These are phyloP conservation scores for Inosperma sp. DNA, from an alignment of 768 basidiomycete species.

Conservation along the genomic window DNA sequence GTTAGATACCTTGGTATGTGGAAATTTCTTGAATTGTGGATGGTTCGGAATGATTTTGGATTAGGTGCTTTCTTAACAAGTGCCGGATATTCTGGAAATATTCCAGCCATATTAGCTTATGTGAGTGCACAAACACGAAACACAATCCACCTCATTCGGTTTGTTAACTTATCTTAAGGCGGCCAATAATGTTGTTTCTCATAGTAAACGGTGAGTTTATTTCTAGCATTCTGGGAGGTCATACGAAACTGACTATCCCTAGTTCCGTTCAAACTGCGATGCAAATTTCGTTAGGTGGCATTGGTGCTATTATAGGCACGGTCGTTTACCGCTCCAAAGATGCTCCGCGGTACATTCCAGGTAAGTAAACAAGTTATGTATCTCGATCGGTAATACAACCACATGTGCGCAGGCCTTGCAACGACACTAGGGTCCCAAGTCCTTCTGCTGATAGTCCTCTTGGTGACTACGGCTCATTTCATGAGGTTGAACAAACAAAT, in stretches of 20 bases:
- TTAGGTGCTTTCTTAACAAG: slow-evolving; percentile 42
- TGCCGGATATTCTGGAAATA: slow-evolving; percentile 41
- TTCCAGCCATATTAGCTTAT: slow-evolving; percentile 43
- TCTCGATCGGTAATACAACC: slow-evolving; percentile 7
- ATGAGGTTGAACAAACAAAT: slow-evolving; percentile 33
- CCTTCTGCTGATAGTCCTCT: slow-evolving; percentile 32
- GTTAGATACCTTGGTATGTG: slow-evolving; percentile 44
- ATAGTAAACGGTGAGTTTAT: slow-evolving; percentile 36
- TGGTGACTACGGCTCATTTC: slow-evolving; percentile 33
- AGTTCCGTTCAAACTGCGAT: slow-evolving; percentile 39
- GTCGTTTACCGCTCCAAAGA: slow-evolving; percentile 41
- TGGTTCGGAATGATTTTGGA: background rate
- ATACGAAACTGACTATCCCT: slow-evolving; percentile 12
- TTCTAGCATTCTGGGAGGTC: background rate
- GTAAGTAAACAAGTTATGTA: slow-evolving; percentile 18
- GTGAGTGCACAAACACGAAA: slow-evolving; percentile 20
- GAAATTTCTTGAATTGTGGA: slow-evolving; percentile 1
- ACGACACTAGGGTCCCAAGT: slow-evolving; percentile 40
- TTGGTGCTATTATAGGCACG: slow-evolving; percentile 42
- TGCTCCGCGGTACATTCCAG: slow-evolving; percentile 42
- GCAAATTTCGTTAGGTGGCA: slow-evolving; percentile 38
- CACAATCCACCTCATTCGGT: background rate
- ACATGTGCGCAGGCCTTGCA: slow-evolving; percentile 30
- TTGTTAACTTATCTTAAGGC: slow-evolving; percentile 18
- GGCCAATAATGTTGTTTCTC: slow-evolving; percentile 45